Evolutionary conservation across 2,329 filamentous ascomycete genomes (phyloP), one percentile per base, ranked within the genome.

Genomic region (Fonsecaea pedrosoi): DNA sequence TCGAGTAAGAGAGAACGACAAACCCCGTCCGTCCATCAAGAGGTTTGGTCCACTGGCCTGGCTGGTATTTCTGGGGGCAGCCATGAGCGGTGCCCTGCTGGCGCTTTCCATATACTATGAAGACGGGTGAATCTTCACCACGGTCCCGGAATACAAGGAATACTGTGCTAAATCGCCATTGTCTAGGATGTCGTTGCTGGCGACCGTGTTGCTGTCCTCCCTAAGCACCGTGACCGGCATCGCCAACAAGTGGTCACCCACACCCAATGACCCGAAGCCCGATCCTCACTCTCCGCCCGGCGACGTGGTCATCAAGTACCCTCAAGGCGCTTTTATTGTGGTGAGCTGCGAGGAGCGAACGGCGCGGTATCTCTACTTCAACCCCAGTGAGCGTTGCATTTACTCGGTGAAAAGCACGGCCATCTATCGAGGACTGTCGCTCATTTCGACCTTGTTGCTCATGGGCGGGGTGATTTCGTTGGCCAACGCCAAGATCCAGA

Each of bases 391-490:
- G 70, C 77, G 79, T 54, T 82, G 84, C 62, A 73, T 81, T 10
- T 85, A 85, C 70, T 70, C 77, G 15, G 71, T 84, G 25, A 72
- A 77, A 63, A 71, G 71, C 62, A 77, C 77, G 0, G 74, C 77
- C 2, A 73, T 76, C 4, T 84, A 84, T 69, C 77, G 82, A 30
- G 73, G 83, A 8, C 75, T 84, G 12, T 82, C 82, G n/a, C 73
- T 85, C 25, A 70, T 83, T 2, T 83, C 82, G 67, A 84, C 82
- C 5, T 74, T 84, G 54, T 77, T 85, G 74, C 79, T 85, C 57
- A 85, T 85, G 83, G 77, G 82, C 42, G 82, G 83, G 12, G 82
- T 85, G 69, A 82, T 85, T 50, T 79, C 78, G 50, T 78, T 85
- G 2, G 82, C 81, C 68, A 85, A 84, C 63, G 79, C 83, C 2